A percentile compares a stretch with the other conserved stretches of the same genome.
Conservation (phyloP, 495 filamentous ascomycete species). For the Acidomyces sp. region DNA sequence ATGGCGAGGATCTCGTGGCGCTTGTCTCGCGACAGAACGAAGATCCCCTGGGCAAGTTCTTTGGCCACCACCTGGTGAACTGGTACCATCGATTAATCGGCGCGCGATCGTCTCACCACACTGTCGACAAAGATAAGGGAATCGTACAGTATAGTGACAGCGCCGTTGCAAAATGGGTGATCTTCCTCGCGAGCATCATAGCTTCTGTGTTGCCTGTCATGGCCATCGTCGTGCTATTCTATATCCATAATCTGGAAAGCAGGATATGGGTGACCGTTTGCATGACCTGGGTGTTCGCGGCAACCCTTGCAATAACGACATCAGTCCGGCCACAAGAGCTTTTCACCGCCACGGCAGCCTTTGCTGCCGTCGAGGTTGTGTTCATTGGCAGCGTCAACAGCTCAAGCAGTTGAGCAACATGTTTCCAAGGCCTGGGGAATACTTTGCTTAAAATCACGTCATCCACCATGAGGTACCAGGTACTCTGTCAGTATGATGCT, state of each 20-base stretch:
- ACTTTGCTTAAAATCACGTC: too few species aligned
- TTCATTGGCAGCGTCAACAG: neutral
- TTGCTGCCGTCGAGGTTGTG: neutral
- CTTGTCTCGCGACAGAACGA: neutral
- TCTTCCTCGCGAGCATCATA: neutral
- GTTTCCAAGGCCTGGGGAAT: too few species aligned
- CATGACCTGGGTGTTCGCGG: neutral
- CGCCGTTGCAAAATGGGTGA: neutral
- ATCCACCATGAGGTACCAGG: too few species aligned
- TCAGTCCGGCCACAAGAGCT: neutral
- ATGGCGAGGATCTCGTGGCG: neutral
- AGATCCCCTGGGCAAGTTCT: neutral
- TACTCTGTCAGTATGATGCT: too few species aligned
- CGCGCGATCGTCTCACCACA: neutral
- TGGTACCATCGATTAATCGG: neutral
- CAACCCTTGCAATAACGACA: neutral
- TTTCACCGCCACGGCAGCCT: neutral
- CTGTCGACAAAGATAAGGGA: neutral
- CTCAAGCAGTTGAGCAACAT: neutral
- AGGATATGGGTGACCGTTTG: neutral
- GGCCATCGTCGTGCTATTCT: neutral
- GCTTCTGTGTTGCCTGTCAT: neutral
- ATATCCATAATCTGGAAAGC: neutral
- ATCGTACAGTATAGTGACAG: neutral
- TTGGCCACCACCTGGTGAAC: neutral